Evolutionary conservation across 2,329 filamentous ascomycete genomes (phyloP).

Genomic region (Madurella fahalii): DNA sequence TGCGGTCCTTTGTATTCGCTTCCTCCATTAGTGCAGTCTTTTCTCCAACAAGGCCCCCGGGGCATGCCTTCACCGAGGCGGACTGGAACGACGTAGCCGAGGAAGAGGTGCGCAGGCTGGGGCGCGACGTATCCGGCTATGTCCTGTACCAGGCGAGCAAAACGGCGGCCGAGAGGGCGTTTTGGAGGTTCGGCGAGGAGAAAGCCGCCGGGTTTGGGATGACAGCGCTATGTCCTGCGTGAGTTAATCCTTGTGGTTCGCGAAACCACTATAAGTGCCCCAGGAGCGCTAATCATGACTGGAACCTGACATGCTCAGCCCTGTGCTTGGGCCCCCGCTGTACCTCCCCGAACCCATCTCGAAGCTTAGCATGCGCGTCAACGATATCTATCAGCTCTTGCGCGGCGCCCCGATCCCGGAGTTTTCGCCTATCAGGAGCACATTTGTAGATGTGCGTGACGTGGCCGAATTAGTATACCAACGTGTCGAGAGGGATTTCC

Average conservation of each 20-base stretch:
- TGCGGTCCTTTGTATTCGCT: constrained; percentile 16
- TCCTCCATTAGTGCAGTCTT: constrained; percentile 21
- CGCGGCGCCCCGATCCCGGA: constrained; percentile 15
- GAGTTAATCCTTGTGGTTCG: not conserved
- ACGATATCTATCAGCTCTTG: constrained; percentile 18
- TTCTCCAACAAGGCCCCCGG: constrained; percentile 1
- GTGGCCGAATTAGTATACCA: constrained; percentile 16
- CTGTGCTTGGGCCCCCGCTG: constrained; percentile 17
- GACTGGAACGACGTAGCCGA: constrained; percentile 22
- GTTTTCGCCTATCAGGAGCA: constrained; percentile 14
- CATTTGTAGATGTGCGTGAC: constrained; percentile 21
- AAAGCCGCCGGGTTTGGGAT: constrained; percentile 4
- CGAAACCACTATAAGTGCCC: no score
- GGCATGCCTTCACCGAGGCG: constrained; percentile 14
- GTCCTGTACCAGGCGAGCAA: constrained; percentile 19
- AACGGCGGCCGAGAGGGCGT: constrained; percentile 15
- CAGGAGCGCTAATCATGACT: not conserved
- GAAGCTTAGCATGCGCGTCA: constrained; percentile 18
- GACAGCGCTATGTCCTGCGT: constrained; percentile 17
- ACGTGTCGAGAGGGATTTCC: not conserved
- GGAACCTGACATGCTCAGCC: not conserved
- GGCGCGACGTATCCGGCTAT: constrained; percentile 9
- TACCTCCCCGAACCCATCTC: constrained; percentile 16
- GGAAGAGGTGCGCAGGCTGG: constrained; percentile 6
- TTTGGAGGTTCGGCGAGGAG: constrained; percentile 12